A percentile compares a stretch with the other conserved stretches of the same genome.
These are phyloP conservation scores for Alectoria sarmentosa DNA, from an alignment of 495 filamentous ascomycete genomes.

Conservation along the genomic window DNA sequence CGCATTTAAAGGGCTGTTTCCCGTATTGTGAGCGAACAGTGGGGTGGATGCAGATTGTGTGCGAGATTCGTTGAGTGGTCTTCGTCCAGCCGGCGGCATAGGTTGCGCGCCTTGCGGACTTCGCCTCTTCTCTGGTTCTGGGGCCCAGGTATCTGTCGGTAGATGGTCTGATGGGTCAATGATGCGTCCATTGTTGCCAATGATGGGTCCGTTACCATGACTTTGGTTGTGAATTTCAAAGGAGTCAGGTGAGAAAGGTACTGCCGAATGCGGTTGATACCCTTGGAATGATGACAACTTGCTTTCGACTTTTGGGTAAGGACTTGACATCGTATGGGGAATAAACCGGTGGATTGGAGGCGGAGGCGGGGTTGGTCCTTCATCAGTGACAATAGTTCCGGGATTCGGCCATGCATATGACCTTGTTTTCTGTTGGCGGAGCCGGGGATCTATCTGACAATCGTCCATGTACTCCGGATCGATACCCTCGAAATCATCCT, in stretches of 20 bases:
- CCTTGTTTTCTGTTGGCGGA: slow-evolving; percentile 4
- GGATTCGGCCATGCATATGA: background rate
- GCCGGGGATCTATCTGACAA: slow-evolving; percentile 16
- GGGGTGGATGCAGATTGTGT: slow-evolving; percentile 30
- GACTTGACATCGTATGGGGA: slow-evolving; percentile 40
- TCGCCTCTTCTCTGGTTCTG: slow-evolving; percentile 78
- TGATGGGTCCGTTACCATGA: slow-evolving; percentile 50
- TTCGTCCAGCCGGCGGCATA: slow-evolving; percentile 29
- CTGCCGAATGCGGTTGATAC: slow-evolving; percentile 40
- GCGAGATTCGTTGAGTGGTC: slow-evolving; percentile 25
- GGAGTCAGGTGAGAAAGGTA: slow-evolving; percentile 86
- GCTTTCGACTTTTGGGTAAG: too few relatives aligned
- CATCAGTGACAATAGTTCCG: slow-evolving; percentile 35
- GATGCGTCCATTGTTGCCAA: slow-evolving; percentile 75
- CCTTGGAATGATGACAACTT: background rate
- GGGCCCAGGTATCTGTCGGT: slow-evolving; percentile 84
- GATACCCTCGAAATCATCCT: too few relatives aligned
- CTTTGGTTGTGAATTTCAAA: slow-evolving; percentile 66
- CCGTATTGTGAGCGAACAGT: slow-evolving; percentile 22
- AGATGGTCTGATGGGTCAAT: slow-evolving; percentile 93
- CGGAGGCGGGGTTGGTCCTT: slow-evolving; percentile 42
- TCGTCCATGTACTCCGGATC: slow-evolving; percentile 2
- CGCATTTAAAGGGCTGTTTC: slow-evolving; percentile 25
- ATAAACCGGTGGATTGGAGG: slow-evolving; percentile 38
- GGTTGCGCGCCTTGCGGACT: slow-evolving; percentile 43